Evolutionary conservation across 169 alveolate genomes (phyloP).

Genomic region (Plasmodium gaboni): DNA sequence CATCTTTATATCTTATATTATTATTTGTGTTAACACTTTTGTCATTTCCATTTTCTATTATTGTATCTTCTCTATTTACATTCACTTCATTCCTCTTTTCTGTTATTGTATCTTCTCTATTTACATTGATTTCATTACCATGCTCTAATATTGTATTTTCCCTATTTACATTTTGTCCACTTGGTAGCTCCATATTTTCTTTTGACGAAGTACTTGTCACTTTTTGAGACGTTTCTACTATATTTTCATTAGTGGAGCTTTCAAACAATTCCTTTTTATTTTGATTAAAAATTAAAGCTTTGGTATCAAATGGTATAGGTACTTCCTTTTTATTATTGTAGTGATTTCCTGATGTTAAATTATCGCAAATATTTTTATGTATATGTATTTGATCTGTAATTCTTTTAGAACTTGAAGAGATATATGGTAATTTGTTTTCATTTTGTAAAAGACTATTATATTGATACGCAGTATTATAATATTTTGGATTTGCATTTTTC

Average conservation of each 20-base stretch:
- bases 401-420: background rate
- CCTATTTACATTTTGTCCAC: background rate
- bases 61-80: background rate
- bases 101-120: conserved; percentile 1
- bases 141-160: background rate
- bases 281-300: no score
- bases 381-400: background rate
- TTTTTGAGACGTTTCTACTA: background rate
- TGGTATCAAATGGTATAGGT: no score
- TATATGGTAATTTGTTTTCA: background rate
- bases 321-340: background rate
- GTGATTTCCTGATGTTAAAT: background rate
- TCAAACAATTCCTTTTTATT: background rate
- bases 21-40: background rate
- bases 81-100: background rate
- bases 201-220: no score
- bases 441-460: background rate
- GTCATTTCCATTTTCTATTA: background rate
- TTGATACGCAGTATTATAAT: conserved; percentile 3
- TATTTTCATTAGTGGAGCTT: background rate
- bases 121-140: background rate
- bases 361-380: background rate
- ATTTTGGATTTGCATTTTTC: background rate
- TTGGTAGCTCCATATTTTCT: no score
- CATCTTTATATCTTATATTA: conserved; percentile 3